Base-by-base conservation (phyloP, 345 rosid species). In the Firmiana major region DNA sequence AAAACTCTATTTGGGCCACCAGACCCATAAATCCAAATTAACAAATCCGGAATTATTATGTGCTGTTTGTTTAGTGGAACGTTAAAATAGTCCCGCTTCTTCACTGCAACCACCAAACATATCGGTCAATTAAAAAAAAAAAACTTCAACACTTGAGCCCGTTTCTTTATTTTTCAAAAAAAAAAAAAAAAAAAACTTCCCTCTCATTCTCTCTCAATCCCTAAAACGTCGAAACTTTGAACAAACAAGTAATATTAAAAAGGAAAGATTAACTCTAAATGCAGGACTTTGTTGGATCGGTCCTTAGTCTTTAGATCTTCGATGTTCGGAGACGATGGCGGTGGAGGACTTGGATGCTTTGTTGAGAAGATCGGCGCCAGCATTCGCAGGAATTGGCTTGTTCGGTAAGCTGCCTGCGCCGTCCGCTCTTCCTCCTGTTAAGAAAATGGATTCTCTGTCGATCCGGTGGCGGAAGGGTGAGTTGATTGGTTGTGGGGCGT, bases 201-300 rank as follows among this genome's bases (percentile, higher is more conserved):
- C 34, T 31, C 34, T 76, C 58, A 8, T 34, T 5, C 24, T 38
- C 57, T 31, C 34, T 31, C 34, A 31, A 65, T 84, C 75, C 80
- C 63, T 66, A 75, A 66, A 13, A 19, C 62, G 19, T 43, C 43
- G n/a, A 36, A 46, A 24, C 57, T 7, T 46, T 24, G 4, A 68
- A 26, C 73, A 45, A 68, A 70, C 43, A n/a, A 55, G 28, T 49
- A 59, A 31, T 49, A 28, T 21, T 19, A 15, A 45, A 49, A 70
- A 15, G 1, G 4, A 9, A 48, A 5, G 53, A 17, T n/a, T 7
- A 13, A 71, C 65, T 34, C 74, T 28, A 36, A 22, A 92, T 94
- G 97, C 97, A 92, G 74, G 97, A 91, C 34, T 76, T 94, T 43
- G 79, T 94, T 75, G 97, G 95, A 85, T 93, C 97, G 79, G 97